A percentile compares a stretch with the other conserved stretches of the same genome.
phyloP scores from a whole-genome alignment of 1,284 basidiomycete species.

The Trichosporon asahii region DNA sequence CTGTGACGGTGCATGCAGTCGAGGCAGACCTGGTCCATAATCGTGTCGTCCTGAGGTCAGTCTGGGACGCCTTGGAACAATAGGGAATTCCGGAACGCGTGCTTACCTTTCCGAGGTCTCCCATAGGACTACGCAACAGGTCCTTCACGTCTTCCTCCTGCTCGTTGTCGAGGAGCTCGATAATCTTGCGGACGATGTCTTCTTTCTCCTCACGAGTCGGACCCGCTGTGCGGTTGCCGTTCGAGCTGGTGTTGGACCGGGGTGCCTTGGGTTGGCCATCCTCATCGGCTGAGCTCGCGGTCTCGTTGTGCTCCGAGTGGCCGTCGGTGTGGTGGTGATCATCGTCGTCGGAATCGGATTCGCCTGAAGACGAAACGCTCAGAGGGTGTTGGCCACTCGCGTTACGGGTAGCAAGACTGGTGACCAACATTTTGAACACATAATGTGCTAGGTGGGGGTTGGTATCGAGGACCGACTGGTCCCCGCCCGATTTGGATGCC shows the following conservation, averaged over 20 bases:
- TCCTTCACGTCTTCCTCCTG: constrained; percentile 78
- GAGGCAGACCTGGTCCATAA: constrained; percentile 51
- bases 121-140: constrained; percentile 66
- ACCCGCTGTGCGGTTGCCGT: not conserved
- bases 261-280: not conserved
- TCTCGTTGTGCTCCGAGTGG: constrained; percentile 3
- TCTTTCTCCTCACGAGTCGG: constrained; percentile 38
- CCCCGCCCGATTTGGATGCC: constrained; percentile 4
- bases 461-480: constrained; percentile 30
- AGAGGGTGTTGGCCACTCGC: constrained; percentile 39
- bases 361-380: constrained; percentile 46
- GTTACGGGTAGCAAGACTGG: constrained; percentile 16
- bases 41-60: constrained; percentile 42
- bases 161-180: constrained; percentile 69
- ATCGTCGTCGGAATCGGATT: constrained; percentile 41
- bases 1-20: constrained; percentile 51
- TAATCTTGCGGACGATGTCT: constrained; percentile 65
- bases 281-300: constrained; percentile 10
- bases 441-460: constrained; percentile 47
- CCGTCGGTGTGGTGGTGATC: constrained; percentile 4
- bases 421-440: constrained; percentile 40
- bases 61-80: not conserved
- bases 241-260: constrained; percentile 11
- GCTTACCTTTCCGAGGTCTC: constrained; percentile 66
- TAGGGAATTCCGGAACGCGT: not conserved